Base-by-base conservation (phyloP, 2,329 filamentous ascomycete species). In the Cercospora sojina region DNA sequence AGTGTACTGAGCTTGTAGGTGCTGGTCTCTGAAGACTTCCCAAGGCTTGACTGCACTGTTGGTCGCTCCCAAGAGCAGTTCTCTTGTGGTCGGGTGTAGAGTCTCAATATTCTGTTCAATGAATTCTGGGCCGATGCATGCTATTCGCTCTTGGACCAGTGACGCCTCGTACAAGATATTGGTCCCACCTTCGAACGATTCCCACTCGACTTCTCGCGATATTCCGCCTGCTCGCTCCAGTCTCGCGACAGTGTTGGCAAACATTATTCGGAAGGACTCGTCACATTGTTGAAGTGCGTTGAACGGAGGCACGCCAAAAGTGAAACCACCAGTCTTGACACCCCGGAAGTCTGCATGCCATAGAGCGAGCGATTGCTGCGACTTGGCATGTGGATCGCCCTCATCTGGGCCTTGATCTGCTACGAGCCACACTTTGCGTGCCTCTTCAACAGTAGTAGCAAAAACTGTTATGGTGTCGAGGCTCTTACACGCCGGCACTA, bases 381-480 rank as follows among this genome's bases (percentile, higher is more conserved):
- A 69, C 69, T 85, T 85, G 2, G 86, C 81, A 72, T 86, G 88
- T 5, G 80, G 72, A 71, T 88, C 86, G 20, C 80, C 72, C 0
- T 74, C 64, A 66, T 87, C 86, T 55, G 81, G 81, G 3, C 78
- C 81, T 57, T 70, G 56, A 53, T 84, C 83, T 3, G 81, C 79
- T 0, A 81, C 74, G 5, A 83, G 80, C 77, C 86, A 82, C 1
- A 87, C 78, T 0, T 72, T 78, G 29, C 84, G 77, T 6, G 83
- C 82, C 68, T 87, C 84, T 1, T 77, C 74, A 9, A 85, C 77
- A 1, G 79, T 85, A 25, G 79, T 77, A 1, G 85, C 79, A 62
- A 86, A 80, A 31, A 87, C 81, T 0, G 86, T 84, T 18, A 87
- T 82, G 66, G 85, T 87, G 74, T 88, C 86, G 0, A 88, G 79